Percentiles rank a stretch among this genome's conserved stretches.
Evolutionary conservation across 257 asterid genomes (phyloP).

Genomic region (Scutellaria minor): DNA sequence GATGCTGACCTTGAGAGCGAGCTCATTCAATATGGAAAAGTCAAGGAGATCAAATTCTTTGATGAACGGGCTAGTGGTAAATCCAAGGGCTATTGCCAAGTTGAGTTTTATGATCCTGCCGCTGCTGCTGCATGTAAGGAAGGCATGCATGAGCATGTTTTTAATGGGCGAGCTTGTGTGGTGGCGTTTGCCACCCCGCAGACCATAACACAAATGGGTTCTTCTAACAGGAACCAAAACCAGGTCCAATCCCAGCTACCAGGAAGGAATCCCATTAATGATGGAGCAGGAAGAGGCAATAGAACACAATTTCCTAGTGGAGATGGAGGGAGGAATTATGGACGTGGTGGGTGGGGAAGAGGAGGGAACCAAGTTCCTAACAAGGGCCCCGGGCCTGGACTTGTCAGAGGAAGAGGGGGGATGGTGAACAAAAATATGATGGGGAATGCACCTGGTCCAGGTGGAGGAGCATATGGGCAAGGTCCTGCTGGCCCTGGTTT

Average conservation of each 20-base stretch:
- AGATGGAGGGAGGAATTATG: constrained; percentile 66
- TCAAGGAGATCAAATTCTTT: constrained; percentile 88
- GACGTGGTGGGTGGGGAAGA: constrained; percentile 91
- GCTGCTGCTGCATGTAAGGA: constrained; percentile 90
- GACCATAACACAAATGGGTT: constrained; percentile 84
- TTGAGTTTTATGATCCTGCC: constrained; percentile 77
- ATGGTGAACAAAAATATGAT: constrained; percentile 57
- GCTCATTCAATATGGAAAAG: constrained; percentile 76
- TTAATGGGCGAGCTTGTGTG: constrained; percentile 91
- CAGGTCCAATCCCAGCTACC: constrained; percentile 62
- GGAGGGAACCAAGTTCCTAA: constrained; percentile 69
- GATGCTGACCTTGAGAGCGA: constrained; percentile 90
- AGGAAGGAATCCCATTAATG: constrained; percentile 66
- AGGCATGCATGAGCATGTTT: constrained; percentile 77
- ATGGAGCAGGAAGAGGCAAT: constrained; percentile 66
- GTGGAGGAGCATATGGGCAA: constrained; percentile 62
- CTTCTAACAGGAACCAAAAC: constrained; percentile 54
- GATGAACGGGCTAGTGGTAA: constrained; percentile 98
- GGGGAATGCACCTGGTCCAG: constrained; percentile 63
- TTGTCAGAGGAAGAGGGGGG: constrained; percentile 67
- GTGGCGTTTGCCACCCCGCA: constrained; percentile 92
- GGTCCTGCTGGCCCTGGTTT: constrained; percentile 67
- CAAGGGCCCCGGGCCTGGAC: constrained; percentile 75
- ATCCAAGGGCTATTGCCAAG: constrained; percentile 97
- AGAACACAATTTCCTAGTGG: constrained; percentile 60